phyloP scores from a whole-genome alignment of 768 basidiomycete genomes.

The Boletus vermiculosoides region DNA sequence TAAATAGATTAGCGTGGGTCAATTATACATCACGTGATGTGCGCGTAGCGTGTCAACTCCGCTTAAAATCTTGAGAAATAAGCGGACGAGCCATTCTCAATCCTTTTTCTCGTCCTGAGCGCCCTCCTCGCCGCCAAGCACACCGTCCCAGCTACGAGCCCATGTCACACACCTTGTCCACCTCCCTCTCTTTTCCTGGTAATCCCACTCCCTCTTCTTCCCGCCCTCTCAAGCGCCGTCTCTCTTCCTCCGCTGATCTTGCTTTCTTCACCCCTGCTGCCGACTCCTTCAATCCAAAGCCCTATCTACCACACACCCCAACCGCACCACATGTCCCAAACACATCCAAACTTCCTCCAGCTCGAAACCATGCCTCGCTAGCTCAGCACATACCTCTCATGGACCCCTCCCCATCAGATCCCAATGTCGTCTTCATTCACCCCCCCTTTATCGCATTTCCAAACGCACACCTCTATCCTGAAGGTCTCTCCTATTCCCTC shows the following conservation, averaged over 20 bases:
- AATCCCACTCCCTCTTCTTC: conserved; percentile 20
- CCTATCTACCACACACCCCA: conserved; percentile 49
- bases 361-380: conserved; percentile 36
- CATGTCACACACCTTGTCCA: conserved; percentile 18
- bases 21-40: conserved; percentile 37
- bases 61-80: conserved; percentile 40
- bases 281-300: conserved; percentile 62
- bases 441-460: conserved; percentile 74
- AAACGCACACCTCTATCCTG: conserved; percentile 53
- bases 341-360: conserved; percentile 26
- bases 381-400: conserved; percentile 50
- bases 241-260: conserved; percentile 46
- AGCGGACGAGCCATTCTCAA: conserved; percentile 10
- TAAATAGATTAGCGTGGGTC: conserved; percentile 22
- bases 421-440: conserved; percentile 65
- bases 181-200: conserved; percentile 26
- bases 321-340: conserved; percentile 18
- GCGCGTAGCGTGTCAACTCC: conserved; percentile 47
- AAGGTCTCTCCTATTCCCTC: conserved; percentile 67
- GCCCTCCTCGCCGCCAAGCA: neutral
- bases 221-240: conserved; percentile 49
- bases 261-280: conserved; percentile 64
- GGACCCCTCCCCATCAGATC: conserved; percentile 71
- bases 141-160: neutral
- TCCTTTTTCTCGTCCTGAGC: conserved; percentile 20